These are phyloP conservation scores for Rosellinia necatrix DNA, from an alignment of 2,329 filamentous ascomycete species.

Conservation along the genomic window DNA sequence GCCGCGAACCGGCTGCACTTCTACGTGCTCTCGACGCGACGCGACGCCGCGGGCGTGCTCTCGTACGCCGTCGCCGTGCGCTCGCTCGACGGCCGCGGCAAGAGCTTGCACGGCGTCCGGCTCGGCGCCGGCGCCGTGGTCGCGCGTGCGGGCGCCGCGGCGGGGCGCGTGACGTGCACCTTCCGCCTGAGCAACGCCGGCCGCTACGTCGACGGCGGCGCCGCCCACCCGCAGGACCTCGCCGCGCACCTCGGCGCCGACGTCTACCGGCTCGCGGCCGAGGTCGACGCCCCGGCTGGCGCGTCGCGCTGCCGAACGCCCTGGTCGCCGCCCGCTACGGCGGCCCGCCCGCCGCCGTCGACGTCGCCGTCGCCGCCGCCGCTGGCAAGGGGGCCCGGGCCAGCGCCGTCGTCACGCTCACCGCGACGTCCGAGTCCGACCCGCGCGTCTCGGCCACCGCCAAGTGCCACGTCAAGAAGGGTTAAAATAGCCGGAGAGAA, in stretches of 20 bases:
- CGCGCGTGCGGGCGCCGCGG: slow-evolving; percentile 35
- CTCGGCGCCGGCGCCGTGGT: slow-evolving; percentile 44
- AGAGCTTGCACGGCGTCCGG: slow-evolving; percentile 44
- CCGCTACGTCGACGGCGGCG: slow-evolving; percentile 34
- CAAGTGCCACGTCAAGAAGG: slow-evolving; percentile 22
- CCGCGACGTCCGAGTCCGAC: slow-evolving; percentile 53
- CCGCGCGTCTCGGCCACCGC: slow-evolving; percentile 14
- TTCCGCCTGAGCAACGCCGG: slow-evolving; percentile 55
- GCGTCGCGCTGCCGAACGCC: slow-evolving; percentile 48
- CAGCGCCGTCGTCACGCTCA: slow-evolving; percentile 48
- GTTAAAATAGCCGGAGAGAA: too few relatives aligned
- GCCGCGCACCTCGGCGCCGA: slow-evolving; percentile 49
- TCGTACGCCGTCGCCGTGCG: slow-evolving; percentile 54
- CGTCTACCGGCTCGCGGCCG: slow-evolving; percentile 52
- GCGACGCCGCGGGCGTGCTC: slow-evolving; percentile 49
- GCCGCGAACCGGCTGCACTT: slow-evolving; percentile 54
- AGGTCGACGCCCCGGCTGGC: slow-evolving; percentile 52
- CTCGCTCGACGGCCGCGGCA: slow-evolving; percentile 46
- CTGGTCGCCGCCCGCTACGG: slow-evolving; percentile 50
- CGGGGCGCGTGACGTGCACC: slow-evolving; percentile 48
- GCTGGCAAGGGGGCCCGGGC: slow-evolving; percentile 39
- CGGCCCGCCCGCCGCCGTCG: slow-evolving; percentile 42
- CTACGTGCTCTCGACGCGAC: slow-evolving; percentile 51
- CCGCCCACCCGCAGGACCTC: slow-evolving; percentile 42
- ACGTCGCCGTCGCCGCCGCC: slow-evolving; percentile 48